Base-by-base conservation (phyloP, 192 early-diverging fungal species). In the Linnemannia exigua region DNA sequence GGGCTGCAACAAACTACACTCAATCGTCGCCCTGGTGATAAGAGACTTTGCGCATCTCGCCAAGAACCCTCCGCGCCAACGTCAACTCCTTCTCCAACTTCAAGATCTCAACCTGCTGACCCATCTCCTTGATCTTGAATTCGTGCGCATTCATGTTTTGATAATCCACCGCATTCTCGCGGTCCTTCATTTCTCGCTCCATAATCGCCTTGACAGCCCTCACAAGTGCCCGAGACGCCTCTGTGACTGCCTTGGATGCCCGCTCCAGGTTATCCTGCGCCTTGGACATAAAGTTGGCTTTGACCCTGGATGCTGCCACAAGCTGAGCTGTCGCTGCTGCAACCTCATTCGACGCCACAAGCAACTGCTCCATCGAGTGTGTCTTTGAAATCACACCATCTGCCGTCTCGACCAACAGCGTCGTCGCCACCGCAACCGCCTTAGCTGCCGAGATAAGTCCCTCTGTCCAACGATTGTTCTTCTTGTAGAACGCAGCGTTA, bases 381-480 rank as follows among this genome's bases (percentile, higher is more conserved):
- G 95, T 97, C 67, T 95, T 95, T 68, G 93, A 92, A 74, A 98
- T 96, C 20, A 99, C 93, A 41, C 98, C 98, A 87, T 99, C 98
- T 9, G 98, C 97, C n/a, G 93, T 94, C 81, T 98, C 97, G 17
- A 99, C 97, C 70, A 99, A 87, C 58, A 93, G 90, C 36, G 94
- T 96, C 7, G 98, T 99, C 20, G 97, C 97, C 8, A 95, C 46
- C 0, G 98, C 97, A 9, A 99, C 97, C 0, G 97, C 92, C 87
- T 98, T 96, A 14, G 98, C 98, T 1, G 98, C 98, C 8, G 96
- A 96, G 67, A 99, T 97, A n/a, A 99, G 91, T 28, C 98, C 98
- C 85, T 99, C 98, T 7, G 97, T 99, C 98, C 98, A 99, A 71
- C 97, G 95, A 91, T 99, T 98, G 90, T 99, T 96, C 90, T 99